Percentiles rank a stretch among this genome's conserved stretches.
phyloP scores from a whole-genome alignment of 2,329 filamentous ascomycete genomes.

The Fusarium decemcellulare region DNA sequence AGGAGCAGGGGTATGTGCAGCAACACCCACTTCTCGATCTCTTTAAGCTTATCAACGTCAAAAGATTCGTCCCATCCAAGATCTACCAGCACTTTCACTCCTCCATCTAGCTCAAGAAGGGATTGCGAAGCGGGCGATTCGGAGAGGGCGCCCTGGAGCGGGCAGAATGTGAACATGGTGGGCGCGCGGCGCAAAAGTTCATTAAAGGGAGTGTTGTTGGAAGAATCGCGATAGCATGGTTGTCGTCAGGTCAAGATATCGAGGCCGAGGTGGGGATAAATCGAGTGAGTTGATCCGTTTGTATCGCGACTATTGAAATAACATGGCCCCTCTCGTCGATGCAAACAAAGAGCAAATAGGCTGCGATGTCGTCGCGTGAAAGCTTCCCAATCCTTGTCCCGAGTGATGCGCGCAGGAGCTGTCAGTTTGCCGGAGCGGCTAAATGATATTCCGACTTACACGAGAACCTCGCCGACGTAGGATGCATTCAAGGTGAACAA shows the following conservation, averaged over 20 bases:
- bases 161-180: conserved; percentile 95
- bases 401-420: conserved; percentile 38
- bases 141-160: conserved; percentile 91
- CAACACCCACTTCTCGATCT: conserved; percentile 84
- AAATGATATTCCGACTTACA: conserved; percentile 44
- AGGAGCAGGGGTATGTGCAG: background rate
- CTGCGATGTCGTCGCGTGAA: conserved; percentile 36
- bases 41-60: conserved; percentile 83
- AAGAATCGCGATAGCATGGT: conserved; percentile 41
- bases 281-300: background rate
- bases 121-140: conserved; percentile 91
- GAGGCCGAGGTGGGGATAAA: conserved; percentile 2
- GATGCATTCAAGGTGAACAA: background rate
- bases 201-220: conserved; percentile 33
- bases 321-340: conserved; percentile 35
- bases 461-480: background rate
- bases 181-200: conserved; percentile 28
- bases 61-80: conserved; percentile 97
- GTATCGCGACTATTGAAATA: conserved; percentile 30
- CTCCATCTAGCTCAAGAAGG: conserved; percentile 95
- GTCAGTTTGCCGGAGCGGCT: conserved; percentile 30
- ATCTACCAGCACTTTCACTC: conserved; percentile 94
- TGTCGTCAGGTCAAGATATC: conserved; percentile 14
- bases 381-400: conserved; percentile 38
- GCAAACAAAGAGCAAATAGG: conserved; percentile 39